A percentile compares a stretch with the other conserved stretches of the same genome.
Evolutionary conservation across 768 basidiomycete species (phyloP).

Genomic region (Termitomyces sp.): DNA sequence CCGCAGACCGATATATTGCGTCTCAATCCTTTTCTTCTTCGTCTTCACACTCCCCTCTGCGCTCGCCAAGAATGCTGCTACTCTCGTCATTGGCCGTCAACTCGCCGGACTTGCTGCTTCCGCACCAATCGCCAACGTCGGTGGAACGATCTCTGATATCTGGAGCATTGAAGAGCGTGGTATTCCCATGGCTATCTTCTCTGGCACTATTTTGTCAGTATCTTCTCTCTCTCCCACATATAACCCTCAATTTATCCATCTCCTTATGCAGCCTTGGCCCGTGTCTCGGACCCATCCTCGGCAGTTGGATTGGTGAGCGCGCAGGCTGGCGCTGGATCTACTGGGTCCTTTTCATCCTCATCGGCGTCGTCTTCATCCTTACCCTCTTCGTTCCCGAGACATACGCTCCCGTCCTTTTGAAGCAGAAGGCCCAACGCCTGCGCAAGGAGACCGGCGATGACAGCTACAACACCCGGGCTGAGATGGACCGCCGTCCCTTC

Average conservation of each 20-base stretch:
- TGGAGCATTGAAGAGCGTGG: slow-evolving; percentile 36
- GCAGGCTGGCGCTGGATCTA: slow-evolving; percentile 45
- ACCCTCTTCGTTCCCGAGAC: slow-evolving; percentile 47
- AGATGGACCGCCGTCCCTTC: slow-evolving; percentile 6
- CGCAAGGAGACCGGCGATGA: slow-evolving; percentile 28
- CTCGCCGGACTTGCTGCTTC: slow-evolving; percentile 19
- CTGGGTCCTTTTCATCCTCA: slow-evolving; percentile 41
- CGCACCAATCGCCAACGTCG: slow-evolving; percentile 30
- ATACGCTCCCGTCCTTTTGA: slow-evolving; percentile 42
- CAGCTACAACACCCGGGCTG: slow-evolving; percentile 8
- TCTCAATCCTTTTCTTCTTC: slow-evolving; percentile 34
- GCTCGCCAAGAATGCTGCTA: slow-evolving; percentile 16
- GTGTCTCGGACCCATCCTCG: slow-evolving; percentile 43
- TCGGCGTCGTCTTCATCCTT: slow-evolving; percentile 27
- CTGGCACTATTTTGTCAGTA: slow-evolving; percentile 38
- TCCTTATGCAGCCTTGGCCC: slow-evolving; percentile 30
- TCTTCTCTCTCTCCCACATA: neutral
- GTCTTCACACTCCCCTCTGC: slow-evolving; percentile 44
- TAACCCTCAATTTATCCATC: neutral
- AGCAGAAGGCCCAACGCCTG: slow-evolving; percentile 31
- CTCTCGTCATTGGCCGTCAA: slow-evolving; percentile 33
- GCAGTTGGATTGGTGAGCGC: slow-evolving; percentile 38
- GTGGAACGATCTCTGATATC: slow-evolving; percentile 36
- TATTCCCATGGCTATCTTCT: slow-evolving; percentile 44
- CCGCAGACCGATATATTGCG: slow-evolving; percentile 27